Conservation (phyloP, 257 asterid genomes). For the Apocynum venetum region DNA sequence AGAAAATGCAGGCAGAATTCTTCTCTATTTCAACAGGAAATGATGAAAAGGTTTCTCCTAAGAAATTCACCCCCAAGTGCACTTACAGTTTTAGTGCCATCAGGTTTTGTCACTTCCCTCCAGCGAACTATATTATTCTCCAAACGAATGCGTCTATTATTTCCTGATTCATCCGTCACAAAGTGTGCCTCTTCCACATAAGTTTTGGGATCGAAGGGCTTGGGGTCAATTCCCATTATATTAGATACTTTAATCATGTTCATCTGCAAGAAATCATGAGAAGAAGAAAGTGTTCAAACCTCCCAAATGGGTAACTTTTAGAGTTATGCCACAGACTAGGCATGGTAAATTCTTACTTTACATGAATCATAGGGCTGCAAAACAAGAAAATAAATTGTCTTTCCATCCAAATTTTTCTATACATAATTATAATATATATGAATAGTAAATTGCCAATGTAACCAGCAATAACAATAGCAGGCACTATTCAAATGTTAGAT, state of each 20-base stretch:
- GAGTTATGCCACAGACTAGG: not conserved
- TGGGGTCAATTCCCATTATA: conserved; percentile 94
- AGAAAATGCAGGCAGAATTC: not conserved
- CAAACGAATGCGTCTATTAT: conserved; percentile 76
- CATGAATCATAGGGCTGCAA: not conserved
- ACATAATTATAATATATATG: not conserved
- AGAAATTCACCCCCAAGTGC: conserved; percentile 18
- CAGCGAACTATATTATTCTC: conserved; percentile 96
- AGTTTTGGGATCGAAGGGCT: conserved; percentile 82
- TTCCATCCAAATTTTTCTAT: not conserved
- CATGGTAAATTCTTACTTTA: not conserved
- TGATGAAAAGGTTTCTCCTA: not conserved
- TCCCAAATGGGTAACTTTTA: not conserved
- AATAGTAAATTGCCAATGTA: not conserved
- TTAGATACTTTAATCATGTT: conserved; percentile 95
- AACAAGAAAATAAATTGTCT: not conserved
- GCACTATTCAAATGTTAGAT: not conserved
- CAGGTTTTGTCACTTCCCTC: conserved; percentile 73
- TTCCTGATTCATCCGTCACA: conserved; percentile 92
- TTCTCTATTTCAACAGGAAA: not conserved
- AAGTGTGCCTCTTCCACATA: conserved; percentile 85
- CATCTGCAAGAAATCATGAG: conserved; percentile 62
- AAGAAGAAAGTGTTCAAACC: not conserved
- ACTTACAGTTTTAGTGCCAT: conserved; percentile 82
- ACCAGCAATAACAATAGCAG: not conserved